A percentile compares a stretch with the other conserved stretches of the same genome.
phyloP scores from a whole-genome alignment of 495 filamentous ascomycete species.

The Hyaloscypha finlandica region DNA sequence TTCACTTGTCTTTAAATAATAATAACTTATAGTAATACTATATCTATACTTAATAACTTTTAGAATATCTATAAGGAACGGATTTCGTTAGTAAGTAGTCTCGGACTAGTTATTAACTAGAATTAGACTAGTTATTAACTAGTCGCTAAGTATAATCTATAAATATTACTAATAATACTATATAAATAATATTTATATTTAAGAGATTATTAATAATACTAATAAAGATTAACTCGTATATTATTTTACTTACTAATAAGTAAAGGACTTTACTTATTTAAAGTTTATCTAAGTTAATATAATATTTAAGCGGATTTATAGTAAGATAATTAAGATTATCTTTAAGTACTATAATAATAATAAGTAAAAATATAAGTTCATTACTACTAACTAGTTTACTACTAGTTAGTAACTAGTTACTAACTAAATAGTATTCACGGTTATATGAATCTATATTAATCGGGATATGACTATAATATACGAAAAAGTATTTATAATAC shows the following conservation, averaged over 20 bases:
- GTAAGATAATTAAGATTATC: slow-evolving; percentile 1
- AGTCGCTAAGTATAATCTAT: background rate
- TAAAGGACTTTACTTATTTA: background rate
- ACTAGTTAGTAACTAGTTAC: background rate
- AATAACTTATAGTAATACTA: slow-evolving; percentile 1
- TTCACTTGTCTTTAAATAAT: background rate
- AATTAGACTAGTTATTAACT: background rate
- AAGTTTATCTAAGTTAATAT: slow-evolving; percentile 4
- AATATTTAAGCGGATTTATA: background rate
- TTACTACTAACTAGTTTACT: background rate
- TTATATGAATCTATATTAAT: background rate
- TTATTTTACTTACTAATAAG: slow-evolving; percentile 1
- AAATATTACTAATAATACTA: background rate
- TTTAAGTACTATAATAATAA: background rate
- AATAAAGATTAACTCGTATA: background rate
- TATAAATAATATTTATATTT: background rate
- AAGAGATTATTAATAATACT: slow-evolving; percentile 1
- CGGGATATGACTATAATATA: background rate
- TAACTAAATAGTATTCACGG: background rate
- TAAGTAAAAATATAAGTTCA: background rate
- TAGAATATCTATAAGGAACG: background rate
- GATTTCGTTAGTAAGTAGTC: background rate
- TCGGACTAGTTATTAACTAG: background rate
- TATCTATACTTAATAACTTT: background rate
- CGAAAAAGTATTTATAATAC: background rate